Percentiles rank a stretch among this genome's conserved stretches.
phyloP scores from a whole-genome alignment of 164 flowering plant species.

The Nelumbo lutea region DNA sequence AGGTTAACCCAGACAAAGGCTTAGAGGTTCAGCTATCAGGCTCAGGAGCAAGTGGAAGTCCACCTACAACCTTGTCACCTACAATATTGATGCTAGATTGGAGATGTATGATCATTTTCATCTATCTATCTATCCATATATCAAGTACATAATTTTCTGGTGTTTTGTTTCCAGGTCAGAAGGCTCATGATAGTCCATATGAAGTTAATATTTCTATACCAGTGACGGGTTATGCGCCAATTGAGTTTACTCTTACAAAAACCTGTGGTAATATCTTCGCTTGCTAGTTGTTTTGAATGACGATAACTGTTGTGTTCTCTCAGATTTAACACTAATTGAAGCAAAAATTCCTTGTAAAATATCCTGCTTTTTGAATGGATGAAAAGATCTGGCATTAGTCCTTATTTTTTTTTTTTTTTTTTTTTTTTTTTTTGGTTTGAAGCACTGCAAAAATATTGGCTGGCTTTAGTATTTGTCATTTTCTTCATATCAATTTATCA shows the following conservation, averaged over 20 bases:
- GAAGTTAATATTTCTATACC: slow-evolving; percentile 81
- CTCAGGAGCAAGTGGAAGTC: slow-evolving; percentile 57
- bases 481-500: too few relatives aligned
- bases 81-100: slow-evolving; percentile 58
- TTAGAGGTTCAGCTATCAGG: slow-evolving; percentile 65
- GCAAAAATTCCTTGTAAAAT: neutral
- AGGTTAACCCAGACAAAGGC: slow-evolving; percentile 72
- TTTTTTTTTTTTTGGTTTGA: too few relatives aligned
- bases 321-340: neutral
- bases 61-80: slow-evolving; percentile 90
- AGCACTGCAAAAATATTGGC: too few relatives aligned
- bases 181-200: slow-evolving; percentile 55
- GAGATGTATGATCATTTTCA: slow-evolving; percentile 53
- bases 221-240: slow-evolving; percentile 66
- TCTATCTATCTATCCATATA: neutral
- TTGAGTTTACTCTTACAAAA: slow-evolving; percentile 75
- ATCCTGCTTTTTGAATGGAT: neutral
- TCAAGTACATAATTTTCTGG: slow-evolving; percentile 9
- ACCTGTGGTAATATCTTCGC: slow-evolving; percentile 59
- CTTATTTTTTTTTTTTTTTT: too few relatives aligned
- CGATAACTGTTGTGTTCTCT: neutral
- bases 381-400: too few relatives aligned
- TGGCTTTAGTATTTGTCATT: too few relatives aligned
- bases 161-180: slow-evolving; percentile 49
- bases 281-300: slow-evolving; percentile 6